Base-by-base conservation (phyloP, 257 asterid genomes). In the Gynochthodes officinalis region DNA sequence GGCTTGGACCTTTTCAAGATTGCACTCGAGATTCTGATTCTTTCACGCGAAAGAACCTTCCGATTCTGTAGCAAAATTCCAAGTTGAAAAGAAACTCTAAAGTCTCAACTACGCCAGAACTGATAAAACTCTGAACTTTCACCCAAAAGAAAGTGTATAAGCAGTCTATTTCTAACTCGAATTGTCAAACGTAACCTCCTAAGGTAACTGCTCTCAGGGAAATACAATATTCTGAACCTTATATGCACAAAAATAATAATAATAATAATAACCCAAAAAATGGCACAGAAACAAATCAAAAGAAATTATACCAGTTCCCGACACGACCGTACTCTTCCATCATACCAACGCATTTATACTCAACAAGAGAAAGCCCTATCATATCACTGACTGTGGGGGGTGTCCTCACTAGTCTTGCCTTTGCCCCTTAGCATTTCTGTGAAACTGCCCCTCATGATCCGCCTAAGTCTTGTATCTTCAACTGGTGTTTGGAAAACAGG, bases 401-500 rank as follows among this genome's bases (percentile, higher is more conserved):
- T 77, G 25, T 91, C 95, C 72, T 90, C 97, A 14, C 53, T 73
- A 66, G 80, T 75, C 88, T 85, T 92, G 28, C 84, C 33, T 82
- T 87, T 89, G 74, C 96, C 95, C 71, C 98, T 84, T 67, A 95
- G 96, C 94, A 91, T 95, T 76, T 95, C 97, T 0, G 92, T 58
- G 83, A 95, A 88, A 61, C 97, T 87, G 25, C 93, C 95, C 78
- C 97, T 83, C 99, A 95, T 95, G 62, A 95, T 95, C 77, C 97
- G 88, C 78, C 89, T 85, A 55, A 95, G 84, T 67, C 97, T 85
- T 5, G 99, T 95, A 86, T 95, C 99, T 76, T 92, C 99, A 5
- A 46, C 82, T 9, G 93, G 84, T 43, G 90, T 80, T 64, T 73
- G 87, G 28, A 85, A 78, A 58, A 69, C 73, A 25, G 82, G 76